Base-by-base conservation (phyloP, 2,329 filamentous ascomycete genomes). In the Macroventuria anomochaeta region DNA sequence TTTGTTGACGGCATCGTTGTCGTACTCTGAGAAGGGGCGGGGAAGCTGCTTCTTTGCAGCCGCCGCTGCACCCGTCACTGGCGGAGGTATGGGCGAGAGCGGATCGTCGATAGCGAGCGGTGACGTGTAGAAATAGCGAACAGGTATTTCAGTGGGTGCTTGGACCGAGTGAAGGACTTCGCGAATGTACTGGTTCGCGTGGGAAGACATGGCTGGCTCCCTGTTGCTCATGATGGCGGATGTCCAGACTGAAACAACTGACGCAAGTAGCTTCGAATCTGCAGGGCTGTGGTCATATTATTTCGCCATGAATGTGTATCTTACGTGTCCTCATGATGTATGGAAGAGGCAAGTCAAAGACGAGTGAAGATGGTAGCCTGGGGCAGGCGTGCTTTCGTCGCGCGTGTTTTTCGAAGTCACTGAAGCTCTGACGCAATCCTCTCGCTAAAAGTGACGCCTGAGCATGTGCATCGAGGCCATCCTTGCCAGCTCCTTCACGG, bases 31-130 rank as follows among this genome's bases (percentile, higher is more conserved):
- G 73, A 96, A 96, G 0, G 92, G 91, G 36, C 90, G 85, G 7
- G 91, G 84, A 39, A 86, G 83, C 29, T 83, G 81, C 63, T 83
- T 87, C 28, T 80, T 75, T 12, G 81, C 70, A 43, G 70, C 74
- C 50, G 77, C 72, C 43, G 71, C 50, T 40, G 71, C 48, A 25
- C 74, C 73, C 18, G 76, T 87, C 76, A 71, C 80, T 58, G 72
- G 82, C 65, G 69, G 83, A 71, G 73, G 85, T 68, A 76, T 81
- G 73, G 88, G 84, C 8, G 89, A 91, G n/a, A 96, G 81, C 20
- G 91, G 91, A 68, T 96, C 92, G 68, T 96, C 92, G 69, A 96
- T 92, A 25, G 91, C 88, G 42, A 93, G 83, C 11, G 86, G 80
- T 10, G 91, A 95, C 12, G 86, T 84, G 74, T 96, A 96, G 76